Evolutionary conservation across 2,329 filamentous ascomycete genomes (phyloP).

Genomic region (Colletotrichum australisinense): DNA sequence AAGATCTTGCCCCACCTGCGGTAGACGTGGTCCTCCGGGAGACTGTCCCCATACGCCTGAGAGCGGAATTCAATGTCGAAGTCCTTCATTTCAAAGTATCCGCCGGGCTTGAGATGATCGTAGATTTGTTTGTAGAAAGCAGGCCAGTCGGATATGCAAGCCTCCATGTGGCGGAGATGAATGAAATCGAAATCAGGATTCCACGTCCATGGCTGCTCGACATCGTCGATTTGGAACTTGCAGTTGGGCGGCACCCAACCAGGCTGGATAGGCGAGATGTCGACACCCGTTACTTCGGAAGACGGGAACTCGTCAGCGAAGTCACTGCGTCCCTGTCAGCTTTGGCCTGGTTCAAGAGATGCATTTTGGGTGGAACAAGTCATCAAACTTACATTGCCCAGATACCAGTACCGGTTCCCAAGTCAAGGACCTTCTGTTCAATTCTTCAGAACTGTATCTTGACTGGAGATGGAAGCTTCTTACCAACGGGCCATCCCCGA

Average conservation of each 20-base stretch:
- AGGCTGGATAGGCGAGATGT: slow-evolving; percentile 68
- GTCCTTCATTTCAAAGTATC: slow-evolving; percentile 46
- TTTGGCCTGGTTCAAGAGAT: background rate
- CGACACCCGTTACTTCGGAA: slow-evolving; percentile 59
- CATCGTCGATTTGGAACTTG: slow-evolving; percentile 50
- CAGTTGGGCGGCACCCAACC: slow-evolving; percentile 48
- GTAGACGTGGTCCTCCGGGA: slow-evolving; percentile 42
- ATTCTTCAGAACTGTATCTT: background rate
- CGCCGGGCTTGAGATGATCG: slow-evolving; percentile 57
- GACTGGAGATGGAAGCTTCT: background rate
- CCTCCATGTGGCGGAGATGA: slow-evolving; percentile 68
- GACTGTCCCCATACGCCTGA: slow-evolving; percentile 34
- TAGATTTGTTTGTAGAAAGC: slow-evolving; percentile 63
- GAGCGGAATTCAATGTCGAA: slow-evolving; percentile 38
- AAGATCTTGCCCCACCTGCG: slow-evolving; percentile 44
- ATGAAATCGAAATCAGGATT: slow-evolving; percentile 65
- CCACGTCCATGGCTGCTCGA: slow-evolving; percentile 55
- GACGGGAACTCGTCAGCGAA: slow-evolving; percentile 55
- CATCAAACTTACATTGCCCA: slow-evolving; percentile 17
- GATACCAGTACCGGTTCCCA: slow-evolving; percentile 20
- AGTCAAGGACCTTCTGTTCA: slow-evolving; percentile 5
- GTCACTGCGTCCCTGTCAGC: slow-evolving; percentile 52
- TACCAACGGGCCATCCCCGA: background rate
- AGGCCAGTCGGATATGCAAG: slow-evolving; percentile 67
- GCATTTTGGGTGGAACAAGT: background rate